Percentiles rank a stretch among this genome's conserved stretches.
These are phyloP conservation scores for Pisolithus thermaeus DNA, from an alignment of 1,284 basidiomycete species.

Conservation along the genomic window DNA sequence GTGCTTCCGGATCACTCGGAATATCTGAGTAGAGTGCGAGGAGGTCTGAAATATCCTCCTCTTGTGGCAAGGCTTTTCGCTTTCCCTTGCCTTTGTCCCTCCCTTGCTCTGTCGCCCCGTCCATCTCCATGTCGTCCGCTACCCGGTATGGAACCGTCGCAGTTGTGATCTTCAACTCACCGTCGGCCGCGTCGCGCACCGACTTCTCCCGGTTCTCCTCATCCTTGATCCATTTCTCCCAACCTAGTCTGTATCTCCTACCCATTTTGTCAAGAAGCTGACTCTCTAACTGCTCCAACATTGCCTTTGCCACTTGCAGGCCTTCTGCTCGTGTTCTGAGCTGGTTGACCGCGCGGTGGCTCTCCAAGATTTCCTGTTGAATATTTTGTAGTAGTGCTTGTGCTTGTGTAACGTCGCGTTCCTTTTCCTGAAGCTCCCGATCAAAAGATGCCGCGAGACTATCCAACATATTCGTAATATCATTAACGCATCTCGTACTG, in stretches of 20 bases:
- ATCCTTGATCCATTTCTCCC: conserved; percentile 87
- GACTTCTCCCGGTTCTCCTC: conserved; percentile 72
- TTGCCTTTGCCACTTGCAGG: conserved; percentile 57
- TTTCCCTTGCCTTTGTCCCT: conserved; percentile 40
- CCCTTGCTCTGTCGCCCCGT: conserved; percentile 15
- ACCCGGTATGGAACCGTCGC: conserved; percentile 38
- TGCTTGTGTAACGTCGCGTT: conserved; percentile 89
- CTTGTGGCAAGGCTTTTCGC: conserved; percentile 39
- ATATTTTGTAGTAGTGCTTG: conserved; percentile 85
- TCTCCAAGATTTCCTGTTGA: conserved; percentile 88
- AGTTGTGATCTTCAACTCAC: conserved; percentile 42
- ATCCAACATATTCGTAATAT: conserved; percentile 85
- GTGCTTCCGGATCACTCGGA: conserved; percentile 50
- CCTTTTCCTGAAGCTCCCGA: conserved; percentile 86
- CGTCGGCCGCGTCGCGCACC: conserved; percentile 53
- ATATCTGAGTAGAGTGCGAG: conserved; percentile 49
- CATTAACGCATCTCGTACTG: conserved; percentile 78
- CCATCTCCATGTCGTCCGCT: conserved; percentile 38
- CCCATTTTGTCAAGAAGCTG: conserved; percentile 74
- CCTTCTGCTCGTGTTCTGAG: conserved; percentile 68
- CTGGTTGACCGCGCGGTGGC: conserved; percentile 68
- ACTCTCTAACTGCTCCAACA: conserved; percentile 59
- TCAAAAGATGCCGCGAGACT: conserved; percentile 92
- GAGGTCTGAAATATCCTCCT: conserved; percentile 63
- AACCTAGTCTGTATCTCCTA: conserved; percentile 77